Percentiles rank a stretch among this genome's conserved stretches.
Evolutionary conservation across 768 basidiomycete species (phyloP).

Genomic region (Coprinellus micaceus): DNA sequence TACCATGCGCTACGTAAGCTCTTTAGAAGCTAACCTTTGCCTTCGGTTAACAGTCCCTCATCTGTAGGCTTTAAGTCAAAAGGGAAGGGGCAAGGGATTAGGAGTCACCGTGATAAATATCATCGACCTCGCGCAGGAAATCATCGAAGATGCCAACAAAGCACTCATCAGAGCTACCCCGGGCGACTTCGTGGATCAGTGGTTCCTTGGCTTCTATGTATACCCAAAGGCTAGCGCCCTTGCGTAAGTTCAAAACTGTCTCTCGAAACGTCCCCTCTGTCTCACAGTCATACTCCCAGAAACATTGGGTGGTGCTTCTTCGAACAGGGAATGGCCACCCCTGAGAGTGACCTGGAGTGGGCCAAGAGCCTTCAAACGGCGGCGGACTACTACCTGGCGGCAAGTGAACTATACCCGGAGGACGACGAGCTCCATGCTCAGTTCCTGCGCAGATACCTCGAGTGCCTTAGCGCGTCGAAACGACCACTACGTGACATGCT

Average conservation of each 20-base stretch:
- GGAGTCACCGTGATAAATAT: background rate
- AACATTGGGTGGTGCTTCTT: slow-evolving; percentile 1
- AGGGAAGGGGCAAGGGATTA: background rate
- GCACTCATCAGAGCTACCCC: too few species aligned
- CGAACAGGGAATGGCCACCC: background rate
- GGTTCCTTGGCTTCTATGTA: too few species aligned
- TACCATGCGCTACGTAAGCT: slow-evolving; percentile 1
- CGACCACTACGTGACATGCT: background rate
- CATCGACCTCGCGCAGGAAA: background rate
- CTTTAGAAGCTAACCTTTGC: background rate
- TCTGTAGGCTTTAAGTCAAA: too few species aligned
- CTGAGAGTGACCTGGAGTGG: background rate
- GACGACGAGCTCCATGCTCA: slow-evolving; percentile 5
- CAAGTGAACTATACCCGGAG: background rate
- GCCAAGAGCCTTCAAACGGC: background rate
- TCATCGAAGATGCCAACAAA: background rate
- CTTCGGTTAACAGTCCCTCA: background rate
- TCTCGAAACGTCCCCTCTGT: background rate
- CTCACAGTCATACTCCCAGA: background rate
- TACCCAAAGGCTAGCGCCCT: background rate
- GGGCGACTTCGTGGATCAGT: too few species aligned
- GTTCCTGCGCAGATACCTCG: background rate
- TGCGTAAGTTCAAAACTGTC: background rate
- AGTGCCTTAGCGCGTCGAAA: background rate
- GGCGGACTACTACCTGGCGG: slow-evolving; percentile 1